A percentile compares a stretch with the other conserved stretches of the same genome.
Evolutionary conservation across 1,284 basidiomycete genomes (phyloP).

Genomic region (Ganoderma sp.): DNA sequence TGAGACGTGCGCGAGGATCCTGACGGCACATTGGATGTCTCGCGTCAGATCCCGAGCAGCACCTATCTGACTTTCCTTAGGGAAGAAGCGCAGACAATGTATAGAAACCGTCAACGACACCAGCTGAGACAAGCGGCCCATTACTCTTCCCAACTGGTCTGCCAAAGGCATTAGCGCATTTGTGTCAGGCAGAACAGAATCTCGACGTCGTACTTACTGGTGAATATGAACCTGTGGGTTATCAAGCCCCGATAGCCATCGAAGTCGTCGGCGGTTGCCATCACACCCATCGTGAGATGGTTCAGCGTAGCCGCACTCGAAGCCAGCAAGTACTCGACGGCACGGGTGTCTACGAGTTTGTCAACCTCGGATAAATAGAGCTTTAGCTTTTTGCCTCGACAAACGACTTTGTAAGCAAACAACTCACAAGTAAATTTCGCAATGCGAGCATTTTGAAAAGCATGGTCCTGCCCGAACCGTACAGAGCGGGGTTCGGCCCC

Average conservation of each 20-base stretch:
- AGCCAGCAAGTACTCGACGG: not conserved
- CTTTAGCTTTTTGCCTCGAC: not conserved
- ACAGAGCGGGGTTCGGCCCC: not conserved
- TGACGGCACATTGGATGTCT: not conserved
- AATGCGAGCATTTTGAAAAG: not conserved
- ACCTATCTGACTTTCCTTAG: not conserved
- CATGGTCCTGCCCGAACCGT: not conserved
- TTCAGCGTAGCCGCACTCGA: not conserved
- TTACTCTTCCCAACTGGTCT: not conserved
- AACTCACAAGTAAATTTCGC: not conserved
- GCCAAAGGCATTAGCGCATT: not conserved
- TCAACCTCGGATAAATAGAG: not conserved
- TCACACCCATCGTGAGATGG: not conserved
- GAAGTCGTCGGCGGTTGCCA: not conserved
- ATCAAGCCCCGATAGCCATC: too few species aligned
- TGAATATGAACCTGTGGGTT: not conserved
- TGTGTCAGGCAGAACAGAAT: not conserved
- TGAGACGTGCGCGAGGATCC: not conserved
- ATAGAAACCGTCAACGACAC: not conserved
- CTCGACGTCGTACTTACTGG: not conserved
- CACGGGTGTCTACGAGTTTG: not conserved
- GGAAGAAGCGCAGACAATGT: not conserved
- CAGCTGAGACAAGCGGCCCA: not conserved
- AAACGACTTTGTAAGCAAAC: not conserved
- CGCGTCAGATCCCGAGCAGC: not conserved